Conservation (phyloP, 805 yeast genomes). For the Candida sonorensis region DNA sequence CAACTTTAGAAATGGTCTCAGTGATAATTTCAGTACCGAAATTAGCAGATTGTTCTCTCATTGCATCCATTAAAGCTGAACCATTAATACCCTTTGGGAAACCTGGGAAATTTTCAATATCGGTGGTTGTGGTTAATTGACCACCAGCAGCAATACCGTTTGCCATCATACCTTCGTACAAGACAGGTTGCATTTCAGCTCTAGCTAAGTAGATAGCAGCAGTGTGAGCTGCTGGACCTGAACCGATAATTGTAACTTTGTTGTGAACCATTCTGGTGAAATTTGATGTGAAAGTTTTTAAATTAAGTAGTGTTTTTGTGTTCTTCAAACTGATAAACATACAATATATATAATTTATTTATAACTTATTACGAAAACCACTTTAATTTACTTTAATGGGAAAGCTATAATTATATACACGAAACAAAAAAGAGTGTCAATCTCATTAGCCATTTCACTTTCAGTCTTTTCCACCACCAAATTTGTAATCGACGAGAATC, state of each 20-base stretch:
- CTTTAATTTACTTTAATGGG: too few relatives aligned
- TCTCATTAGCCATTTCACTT: too few relatives aligned
- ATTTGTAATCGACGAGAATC: background rate
- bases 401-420: too few relatives aligned
- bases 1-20: conserved; percentile 92
- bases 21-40: conserved; percentile 94
- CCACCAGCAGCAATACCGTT: conserved; percentile 99
- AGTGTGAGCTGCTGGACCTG: conserved; percentile 99
- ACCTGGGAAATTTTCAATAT: conserved; percentile 98
- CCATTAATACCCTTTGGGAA: conserved; percentile 93
- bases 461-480: too few relatives aligned
- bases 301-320: too few relatives aligned
- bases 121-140: conserved; percentile 97
- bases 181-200: conserved; percentile 89
- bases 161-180: conserved; percentile 95
- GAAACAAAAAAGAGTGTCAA: too few relatives aligned
- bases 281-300: too few relatives aligned
- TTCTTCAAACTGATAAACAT: too few relatives aligned
- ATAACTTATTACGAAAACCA: too few relatives aligned
- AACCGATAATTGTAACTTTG: conserved; percentile 83
- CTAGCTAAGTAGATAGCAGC: conserved; percentile 96
- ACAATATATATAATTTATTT: too few relatives aligned
- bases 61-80: conserved; percentile 80
- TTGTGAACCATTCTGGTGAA: conserved; percentile 64
- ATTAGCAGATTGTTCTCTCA: conserved; percentile 80